Evolutionary conservation across 495 filamentous ascomycete genomes (phyloP), one percentile per base, ranked within the genome.

Genomic region (Penicillium macrosclerotiorum): DNA sequence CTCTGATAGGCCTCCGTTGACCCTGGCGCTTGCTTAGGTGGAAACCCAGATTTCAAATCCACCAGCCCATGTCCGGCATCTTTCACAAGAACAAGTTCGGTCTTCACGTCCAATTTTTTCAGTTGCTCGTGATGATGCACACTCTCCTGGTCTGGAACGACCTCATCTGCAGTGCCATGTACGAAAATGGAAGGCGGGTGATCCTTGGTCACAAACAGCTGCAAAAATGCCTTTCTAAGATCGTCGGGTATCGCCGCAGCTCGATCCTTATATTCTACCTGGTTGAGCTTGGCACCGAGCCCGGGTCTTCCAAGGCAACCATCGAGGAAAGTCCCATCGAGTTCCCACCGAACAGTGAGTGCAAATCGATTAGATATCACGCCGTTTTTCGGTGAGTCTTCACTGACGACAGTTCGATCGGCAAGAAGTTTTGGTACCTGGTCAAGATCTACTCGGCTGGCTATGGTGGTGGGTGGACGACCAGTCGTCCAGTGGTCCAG

Each of bases 161-260:
- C 49, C 35, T 53, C 54, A 42, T 70, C 65, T 1, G 47, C 45
- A 8, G 39, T 52, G 0, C 67, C 64, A 43, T 71, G 65, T 20
- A 69, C 54, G 31, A 70, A 48, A 16, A 64, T 51, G 3, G 62
- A 55, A 1, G 67, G 63, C 8, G 67, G 63, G 34, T 69, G 60
- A 4, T 52, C 24, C 19, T 23, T 41, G n/a, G 25, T 47, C 12
- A 70, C 52, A 25, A 69, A 65, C 3, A 54, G 37, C 46, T 70
- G 63, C 20, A 65, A 39, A 19, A 70, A 54, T 4, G 43, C 54
- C 0, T 22, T 29, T 39, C 51, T 51, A 31, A 66, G 16, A 8
- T 52, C 33, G 27, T 45, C 37, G 0, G 63, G 63, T 12, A 64
- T 17, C 6, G 24, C 22, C 11, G 18, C 43, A 12, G 39, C 47